phyloP scores from a whole-genome alignment of 1,139 yeast genomes.

The Meyerozyma smithsonii region DNA sequence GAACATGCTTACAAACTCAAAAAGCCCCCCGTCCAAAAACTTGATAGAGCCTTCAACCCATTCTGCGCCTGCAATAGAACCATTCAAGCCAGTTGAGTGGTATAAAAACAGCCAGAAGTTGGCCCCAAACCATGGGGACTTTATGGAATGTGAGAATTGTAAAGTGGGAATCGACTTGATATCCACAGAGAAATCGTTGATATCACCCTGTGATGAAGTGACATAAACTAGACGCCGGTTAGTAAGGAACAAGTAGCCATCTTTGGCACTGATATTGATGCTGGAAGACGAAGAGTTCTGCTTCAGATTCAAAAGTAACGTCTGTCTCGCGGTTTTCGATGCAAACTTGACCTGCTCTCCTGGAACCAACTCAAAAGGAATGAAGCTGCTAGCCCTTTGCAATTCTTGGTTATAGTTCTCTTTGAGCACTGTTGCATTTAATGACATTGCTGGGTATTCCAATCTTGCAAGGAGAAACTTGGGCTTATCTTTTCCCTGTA shows the following conservation, averaged over 20 bases:
- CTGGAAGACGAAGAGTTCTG: neutral
- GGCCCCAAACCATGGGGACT: constrained; percentile 54
- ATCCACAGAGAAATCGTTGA: constrained; percentile 31
- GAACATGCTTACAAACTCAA: constrained; percentile 29
- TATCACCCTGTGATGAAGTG: constrained; percentile 36
- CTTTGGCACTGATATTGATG: constrained; percentile 23
- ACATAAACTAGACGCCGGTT: constrained; percentile 31
- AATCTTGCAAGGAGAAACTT: no score
- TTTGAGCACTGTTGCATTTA: constrained; percentile 13
- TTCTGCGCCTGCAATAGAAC: constrained; percentile 16
- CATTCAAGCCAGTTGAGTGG: constrained; percentile 16
- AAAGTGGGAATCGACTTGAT: constrained; percentile 15
- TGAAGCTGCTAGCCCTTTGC: neutral
- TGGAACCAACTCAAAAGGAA: neutral
- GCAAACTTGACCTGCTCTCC: neutral
- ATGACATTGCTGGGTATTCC: neutral
- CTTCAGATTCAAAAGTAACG: neutral
- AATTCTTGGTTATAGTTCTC: constrained; percentile 6
- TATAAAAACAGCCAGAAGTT: constrained; percentile 46
- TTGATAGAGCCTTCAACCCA: constrained; percentile 34
- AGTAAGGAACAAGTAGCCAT: constrained; percentile 35
- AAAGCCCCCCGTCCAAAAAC: constrained; percentile 49
- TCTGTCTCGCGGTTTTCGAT: neutral
- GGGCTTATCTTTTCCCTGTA: no score
- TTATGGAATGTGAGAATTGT: constrained; percentile 31